Base-by-base conservation (phyloP, 805 yeast species). In the Wickerhamiella lipophila region DNA sequence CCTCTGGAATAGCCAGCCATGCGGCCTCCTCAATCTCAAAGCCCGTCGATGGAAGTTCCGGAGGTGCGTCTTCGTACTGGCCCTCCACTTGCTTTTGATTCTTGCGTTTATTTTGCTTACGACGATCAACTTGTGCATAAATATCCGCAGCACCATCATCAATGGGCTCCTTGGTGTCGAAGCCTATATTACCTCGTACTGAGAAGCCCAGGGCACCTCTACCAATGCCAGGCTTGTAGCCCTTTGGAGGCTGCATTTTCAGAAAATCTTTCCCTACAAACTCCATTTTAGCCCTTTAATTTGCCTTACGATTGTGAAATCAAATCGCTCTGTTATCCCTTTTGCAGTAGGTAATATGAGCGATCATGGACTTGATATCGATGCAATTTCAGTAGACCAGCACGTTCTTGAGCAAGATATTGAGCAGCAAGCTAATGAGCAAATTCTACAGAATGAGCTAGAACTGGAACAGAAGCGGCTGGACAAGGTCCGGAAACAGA, bases 151-250 rank as follows among this genome's bases (percentile, higher is more conserved):
- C 96, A 56, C 85, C 95, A 35, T 73, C 77, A 55, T 82, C 88
- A 3, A 81, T 87, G 56, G 62, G 18, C 2, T 54, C 56, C 3
- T 52, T 56, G 9, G 54, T 54, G 52, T 70, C 54, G 15, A 71
- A 67, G 0, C 85, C 85, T 13, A 82, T 62, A 53, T 82, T 94
- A 1, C 92, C 85, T 51, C 86, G 74, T 0, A 95, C 86, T 0
- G 88, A 78, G 64, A 92, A 88, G 4, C 96, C 97, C 1, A 84
- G 76, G 1, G 96, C 97, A 23, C 98, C 98, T 60, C 98, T 71
- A 0, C 96, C 97, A 6, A 87, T 65, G 22, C 98, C 98, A 2
- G 97, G 82, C 36, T 87, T 75, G 60, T 89, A 89, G 5, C 94
- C 94, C 1, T 81, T 75, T 0, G 98, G 98, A 0, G 97, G 81